Percentiles rank a stretch among this genome's conserved stretches.
These are phyloP conservation scores for Nyssa sinensis DNA, from an alignment of 148 eudicot species.

Conservation along the genomic window DNA sequence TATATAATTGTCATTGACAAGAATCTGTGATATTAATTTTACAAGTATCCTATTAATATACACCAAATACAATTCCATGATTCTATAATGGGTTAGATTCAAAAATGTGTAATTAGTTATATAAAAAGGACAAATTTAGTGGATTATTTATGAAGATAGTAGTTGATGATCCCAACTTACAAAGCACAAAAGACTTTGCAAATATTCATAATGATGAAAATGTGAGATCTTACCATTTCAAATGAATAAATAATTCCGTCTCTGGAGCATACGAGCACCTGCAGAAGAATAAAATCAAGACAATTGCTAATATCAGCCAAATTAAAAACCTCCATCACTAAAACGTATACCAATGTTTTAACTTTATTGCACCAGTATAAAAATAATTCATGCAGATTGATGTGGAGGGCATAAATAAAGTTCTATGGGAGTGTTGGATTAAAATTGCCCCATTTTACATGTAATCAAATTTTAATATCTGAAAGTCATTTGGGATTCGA, in stretches of 20 bases:
- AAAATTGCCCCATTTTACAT: too few relatives aligned
- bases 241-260: conserved; percentile 70
- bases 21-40: background rate
- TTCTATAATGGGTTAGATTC: background rate
- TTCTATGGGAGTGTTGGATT: too few relatives aligned
- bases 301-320: background rate
- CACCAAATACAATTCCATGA: background rate
- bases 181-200: background rate
- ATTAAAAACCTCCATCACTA: background rate
- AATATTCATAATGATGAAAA: background rate
- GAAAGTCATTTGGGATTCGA: too few relatives aligned
- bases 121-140: background rate
- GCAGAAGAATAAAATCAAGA: conserved; percentile 16
- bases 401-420: background rate
- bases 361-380: conserved; percentile 1
- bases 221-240: conserved; percentile 36
- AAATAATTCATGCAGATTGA: background rate
- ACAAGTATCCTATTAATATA: background rate
- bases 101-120: background rate
- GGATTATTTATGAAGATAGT: background rate
- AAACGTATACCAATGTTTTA: background rate
- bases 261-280: conserved; percentile 75
- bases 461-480: background rate
- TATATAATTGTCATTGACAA: background rate
- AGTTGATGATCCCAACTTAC: background rate